These are phyloP conservation scores for Teratosphaeria gauchensis DNA, from an alignment of 2,329 filamentous ascomycete species.

Conservation along the genomic window DNA sequence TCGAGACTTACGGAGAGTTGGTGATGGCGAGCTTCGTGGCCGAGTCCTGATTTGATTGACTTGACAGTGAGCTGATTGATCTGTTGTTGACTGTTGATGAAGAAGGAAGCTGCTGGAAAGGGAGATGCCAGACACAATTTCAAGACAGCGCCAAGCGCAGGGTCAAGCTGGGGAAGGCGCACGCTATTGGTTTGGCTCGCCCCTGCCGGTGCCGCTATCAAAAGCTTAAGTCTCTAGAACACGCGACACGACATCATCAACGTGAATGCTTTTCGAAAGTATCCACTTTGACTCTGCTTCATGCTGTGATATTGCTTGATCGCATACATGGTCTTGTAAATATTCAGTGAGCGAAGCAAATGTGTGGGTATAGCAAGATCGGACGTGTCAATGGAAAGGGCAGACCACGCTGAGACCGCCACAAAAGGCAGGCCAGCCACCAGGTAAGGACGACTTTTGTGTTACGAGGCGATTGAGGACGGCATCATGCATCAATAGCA, in stretches of 20 bases:
- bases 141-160: background rate
- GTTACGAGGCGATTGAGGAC: too few relatives aligned
- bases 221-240: background rate
- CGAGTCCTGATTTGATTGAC: constrained; percentile 18
- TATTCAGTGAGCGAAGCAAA: background rate
- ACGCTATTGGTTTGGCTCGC: background rate
- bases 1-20: constrained; percentile 30
- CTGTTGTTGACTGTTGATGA: constrained; percentile 16
- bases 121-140: constrained; percentile 5
- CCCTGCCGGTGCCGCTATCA: background rate
- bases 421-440: background rate
- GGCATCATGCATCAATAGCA: too few relatives aligned
- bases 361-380: background rate
- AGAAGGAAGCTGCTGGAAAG: constrained; percentile 12
- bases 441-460: background rate
- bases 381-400: constrained; percentile 14
- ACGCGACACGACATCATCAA: background rate
- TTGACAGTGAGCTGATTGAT: constrained; percentile 11
- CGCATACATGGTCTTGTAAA: background rate
- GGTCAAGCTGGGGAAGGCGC: constrained; percentile 1
- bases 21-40: constrained; percentile 42
- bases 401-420: constrained; percentile 8
- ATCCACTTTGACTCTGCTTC: background rate
- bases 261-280: background rate
- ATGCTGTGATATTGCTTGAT: background rate